phyloP scores from a whole-genome alignment of 1,139 yeast species.

The Candida tunisiensis region DNA sequence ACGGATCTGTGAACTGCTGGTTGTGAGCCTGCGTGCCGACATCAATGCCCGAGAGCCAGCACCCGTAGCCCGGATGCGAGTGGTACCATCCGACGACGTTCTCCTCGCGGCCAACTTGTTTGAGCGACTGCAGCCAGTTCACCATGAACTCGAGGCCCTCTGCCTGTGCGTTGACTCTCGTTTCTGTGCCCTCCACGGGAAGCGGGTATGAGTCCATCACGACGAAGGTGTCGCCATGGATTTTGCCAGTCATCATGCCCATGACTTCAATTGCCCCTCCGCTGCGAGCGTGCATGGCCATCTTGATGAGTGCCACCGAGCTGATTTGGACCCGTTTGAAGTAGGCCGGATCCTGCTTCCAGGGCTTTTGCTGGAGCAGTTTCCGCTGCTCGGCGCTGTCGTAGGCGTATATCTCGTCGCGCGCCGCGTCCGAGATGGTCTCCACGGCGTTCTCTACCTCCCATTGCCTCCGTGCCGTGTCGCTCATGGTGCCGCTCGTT shows the following conservation, averaged over 20 bases:
- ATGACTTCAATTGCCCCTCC: slow-evolving; percentile 90
- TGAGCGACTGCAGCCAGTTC: slow-evolving; percentile 48
- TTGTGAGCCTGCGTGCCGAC: slow-evolving; percentile 79
- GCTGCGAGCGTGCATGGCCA: slow-evolving; percentile 65
- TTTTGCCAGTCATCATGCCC: slow-evolving; percentile 87
- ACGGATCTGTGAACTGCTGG: slow-evolving; percentile 83
- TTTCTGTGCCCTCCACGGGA: slow-evolving; percentile 94
- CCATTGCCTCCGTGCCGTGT: too few species aligned
- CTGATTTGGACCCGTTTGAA: slow-evolving; percentile 56
- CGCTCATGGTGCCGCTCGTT: too few species aligned
- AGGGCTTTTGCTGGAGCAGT: slow-evolving; percentile 3
- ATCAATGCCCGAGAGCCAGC: slow-evolving; percentile 60
- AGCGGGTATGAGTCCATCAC: slow-evolving; percentile 73
- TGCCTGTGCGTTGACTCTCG: slow-evolving; percentile 84
- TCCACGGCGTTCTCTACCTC: not conserved
- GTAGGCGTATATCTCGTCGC: not conserved
- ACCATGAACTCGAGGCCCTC: slow-evolving; percentile 96
- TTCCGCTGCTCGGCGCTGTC: slow-evolving; percentile 1
- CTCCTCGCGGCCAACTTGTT: slow-evolving; percentile 32
- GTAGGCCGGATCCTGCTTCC: slow-evolving; percentile 26
- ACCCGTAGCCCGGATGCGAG: slow-evolving; percentile 96
- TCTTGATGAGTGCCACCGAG: slow-evolving; percentile 58
- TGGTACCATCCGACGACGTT: slow-evolving; percentile 90
- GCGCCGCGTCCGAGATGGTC: not conserved
- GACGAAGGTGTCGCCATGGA: slow-evolving; percentile 38